A percentile compares a stretch with the other conserved stretches of the same genome.
Conservation (phyloP, 169 alveolate species). For the Plasmodium sp. region DNA sequence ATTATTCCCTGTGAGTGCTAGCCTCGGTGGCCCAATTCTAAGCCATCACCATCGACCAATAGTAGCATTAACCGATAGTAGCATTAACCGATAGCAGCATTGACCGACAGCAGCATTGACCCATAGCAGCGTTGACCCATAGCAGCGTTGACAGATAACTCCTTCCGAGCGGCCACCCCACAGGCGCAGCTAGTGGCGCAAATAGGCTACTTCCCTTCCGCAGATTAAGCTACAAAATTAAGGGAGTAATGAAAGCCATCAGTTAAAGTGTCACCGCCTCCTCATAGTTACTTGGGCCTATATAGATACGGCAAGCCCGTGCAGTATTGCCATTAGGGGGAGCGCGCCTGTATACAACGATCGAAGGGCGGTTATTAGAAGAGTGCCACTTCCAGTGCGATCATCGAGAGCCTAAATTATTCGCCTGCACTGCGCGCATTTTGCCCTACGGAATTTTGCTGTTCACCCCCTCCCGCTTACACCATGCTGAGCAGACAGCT, state of each 20-base stretch:
- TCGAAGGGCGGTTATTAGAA: background rate
- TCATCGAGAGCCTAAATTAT: background rate
- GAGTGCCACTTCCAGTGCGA: background rate
- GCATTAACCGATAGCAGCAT: too few relatives aligned
- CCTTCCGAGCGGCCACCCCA: background rate
- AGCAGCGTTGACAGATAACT: background rate
- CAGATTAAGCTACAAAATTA: background rate
- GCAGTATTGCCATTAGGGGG: background rate
- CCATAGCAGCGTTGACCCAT: too few relatives aligned
- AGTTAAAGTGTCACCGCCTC: background rate
- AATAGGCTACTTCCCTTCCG: background rate
- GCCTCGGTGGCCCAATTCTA: background rate
- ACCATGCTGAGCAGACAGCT: constrained; percentile 45
- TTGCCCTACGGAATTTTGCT: background rate
- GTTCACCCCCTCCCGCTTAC: background rate
- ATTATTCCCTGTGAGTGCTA: background rate
- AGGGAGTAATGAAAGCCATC: background rate
- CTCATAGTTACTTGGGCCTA: background rate
- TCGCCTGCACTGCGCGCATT: background rate
- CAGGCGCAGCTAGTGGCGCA: background rate
- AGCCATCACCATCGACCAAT: background rate
- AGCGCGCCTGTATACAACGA: background rate
- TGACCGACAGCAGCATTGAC: too few relatives aligned
- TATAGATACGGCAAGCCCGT: background rate
- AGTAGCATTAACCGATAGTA: too few relatives aligned